A percentile compares a stretch with the other conserved stretches of the same genome.
Conservation (phyloP, 1,284 basidiomycete genomes). For the Ceratorhiza oryzae-sativae region DNA sequence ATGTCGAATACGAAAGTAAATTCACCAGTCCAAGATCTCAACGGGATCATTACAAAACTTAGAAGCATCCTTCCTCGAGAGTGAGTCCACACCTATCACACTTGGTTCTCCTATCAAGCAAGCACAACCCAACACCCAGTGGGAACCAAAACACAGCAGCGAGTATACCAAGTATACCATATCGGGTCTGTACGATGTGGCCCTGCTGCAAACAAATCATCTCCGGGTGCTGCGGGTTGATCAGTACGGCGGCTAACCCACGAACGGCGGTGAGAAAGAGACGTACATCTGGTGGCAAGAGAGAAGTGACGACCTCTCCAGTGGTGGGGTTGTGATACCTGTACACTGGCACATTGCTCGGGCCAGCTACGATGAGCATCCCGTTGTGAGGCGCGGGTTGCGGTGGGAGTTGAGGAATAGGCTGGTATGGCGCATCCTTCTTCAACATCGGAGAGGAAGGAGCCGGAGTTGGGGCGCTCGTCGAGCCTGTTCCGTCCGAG, state of each 20-base stretch:
- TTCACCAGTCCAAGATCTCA: neutral
- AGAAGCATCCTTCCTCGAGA: slow-evolving; percentile 46
- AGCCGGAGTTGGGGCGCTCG: slow-evolving; percentile 39
- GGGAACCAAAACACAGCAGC: slow-evolving; percentile 85
- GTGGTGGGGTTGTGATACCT: slow-evolving; percentile 59
- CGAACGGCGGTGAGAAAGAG: neutral
- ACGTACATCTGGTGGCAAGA: slow-evolving; percentile 63
- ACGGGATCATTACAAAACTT: slow-evolving; percentile 38
- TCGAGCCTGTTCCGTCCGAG: slow-evolving; percentile 36
- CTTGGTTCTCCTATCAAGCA: slow-evolving; percentile 70
- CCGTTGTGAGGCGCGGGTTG: slow-evolving; percentile 29
- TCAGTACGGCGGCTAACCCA: neutral
- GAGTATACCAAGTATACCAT: slow-evolving; percentile 71
- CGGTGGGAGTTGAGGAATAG: slow-evolving; percentile 11
- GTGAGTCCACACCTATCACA: slow-evolving; percentile 64
- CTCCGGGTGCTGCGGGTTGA: slow-evolving; percentile 63
- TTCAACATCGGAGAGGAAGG: slow-evolving; percentile 46
- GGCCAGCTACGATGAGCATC: slow-evolving; percentile 15
- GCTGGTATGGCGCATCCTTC: slow-evolving; percentile 43
- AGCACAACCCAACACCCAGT: slow-evolving; percentile 72
- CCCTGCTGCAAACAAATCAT: slow-evolving; percentile 82
- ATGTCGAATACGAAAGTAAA: neutral
- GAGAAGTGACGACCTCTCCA: slow-evolving; percentile 58
- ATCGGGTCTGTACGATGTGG: slow-evolving; percentile 67
- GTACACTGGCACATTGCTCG: slow-evolving; percentile 48